Evolutionary conservation across 2,329 filamentous ascomycete species (phyloP).

Genomic region (Penicillium sp.): DNA sequence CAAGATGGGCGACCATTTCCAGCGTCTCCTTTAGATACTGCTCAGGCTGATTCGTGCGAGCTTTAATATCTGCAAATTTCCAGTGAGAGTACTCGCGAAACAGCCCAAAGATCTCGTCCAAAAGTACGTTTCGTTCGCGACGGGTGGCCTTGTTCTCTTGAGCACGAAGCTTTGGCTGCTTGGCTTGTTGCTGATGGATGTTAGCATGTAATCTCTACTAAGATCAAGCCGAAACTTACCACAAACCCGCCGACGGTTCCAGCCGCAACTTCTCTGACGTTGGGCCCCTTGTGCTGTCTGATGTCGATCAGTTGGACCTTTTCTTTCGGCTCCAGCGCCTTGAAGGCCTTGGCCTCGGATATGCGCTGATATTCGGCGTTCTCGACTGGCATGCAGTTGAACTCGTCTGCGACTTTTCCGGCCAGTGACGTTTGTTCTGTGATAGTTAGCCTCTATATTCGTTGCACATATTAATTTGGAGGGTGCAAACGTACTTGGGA

Average conservation of each 20-base stretch:
- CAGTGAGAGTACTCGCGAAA: constrained; percentile 89
- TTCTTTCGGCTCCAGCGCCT: constrained; percentile 58
- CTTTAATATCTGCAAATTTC: constrained; percentile 83
- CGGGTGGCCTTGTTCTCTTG: constrained; percentile 82
- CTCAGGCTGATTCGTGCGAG: constrained; percentile 78
- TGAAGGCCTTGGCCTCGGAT: constrained; percentile 55
- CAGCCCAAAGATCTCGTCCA: constrained; percentile 77
- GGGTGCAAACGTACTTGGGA: constrained; percentile 60
- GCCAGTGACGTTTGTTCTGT: constrained; percentile 73
- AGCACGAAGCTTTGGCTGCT: constrained; percentile 51
- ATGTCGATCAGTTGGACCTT: constrained; percentile 51
- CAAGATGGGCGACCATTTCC: constrained; percentile 75
- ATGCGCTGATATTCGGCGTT: constrained; percentile 66
- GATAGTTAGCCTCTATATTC: constrained; percentile 10
- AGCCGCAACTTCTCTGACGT: constrained; percentile 53
- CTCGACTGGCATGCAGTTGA: constrained; percentile 68
- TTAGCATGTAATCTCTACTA: constrained; percentile 18
- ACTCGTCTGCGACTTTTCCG: constrained; percentile 70
- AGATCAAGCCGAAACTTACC: constrained; percentile 29
- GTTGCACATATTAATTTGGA: constrained; percentile 5
- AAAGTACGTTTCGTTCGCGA: constrained; percentile 80
- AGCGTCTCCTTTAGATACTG: constrained; percentile 84
- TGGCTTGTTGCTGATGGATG: constrained; percentile 40
- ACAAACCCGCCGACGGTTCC: constrained; percentile 40
- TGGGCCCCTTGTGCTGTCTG: constrained; percentile 50